Conservation (phyloP, 2,329 filamentous ascomycete species). For the Gnomoniopsis smithogilvyi region DNA sequence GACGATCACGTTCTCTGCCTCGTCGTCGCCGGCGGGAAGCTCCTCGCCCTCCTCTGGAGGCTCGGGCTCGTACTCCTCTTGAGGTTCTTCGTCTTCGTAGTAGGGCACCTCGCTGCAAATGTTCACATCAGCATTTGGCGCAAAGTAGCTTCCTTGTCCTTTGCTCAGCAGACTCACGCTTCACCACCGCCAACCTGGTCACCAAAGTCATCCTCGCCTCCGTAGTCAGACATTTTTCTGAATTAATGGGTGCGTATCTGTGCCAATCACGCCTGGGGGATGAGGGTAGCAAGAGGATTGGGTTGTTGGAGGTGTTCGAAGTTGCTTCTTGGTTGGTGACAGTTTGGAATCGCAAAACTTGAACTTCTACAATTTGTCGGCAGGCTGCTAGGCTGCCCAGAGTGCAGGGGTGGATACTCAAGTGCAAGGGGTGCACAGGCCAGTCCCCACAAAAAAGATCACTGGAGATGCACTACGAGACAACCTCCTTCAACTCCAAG, state of each 20-base stretch:
- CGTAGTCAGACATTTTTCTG: slow-evolving; percentile 67
- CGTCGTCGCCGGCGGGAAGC: slow-evolving; percentile 52
- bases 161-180: slow-evolving; percentile 4
- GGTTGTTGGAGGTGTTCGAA: neutral
- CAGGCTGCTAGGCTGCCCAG: neutral
- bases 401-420: neutral
- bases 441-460: slow-evolving; percentile 3
- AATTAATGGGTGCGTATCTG: slow-evolving; percentile 5
- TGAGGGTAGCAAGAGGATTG: neutral
- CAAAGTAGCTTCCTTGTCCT: slow-evolving; percentile 15
- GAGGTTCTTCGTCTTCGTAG: slow-evolving; percentile 67
- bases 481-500: neutral
- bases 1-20: slow-evolving; percentile 56
- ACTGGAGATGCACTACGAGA: neutral
- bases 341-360: slow-evolving; percentile 5
- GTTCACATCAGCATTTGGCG: slow-evolving; percentile 27
- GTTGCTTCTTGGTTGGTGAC: neutral
- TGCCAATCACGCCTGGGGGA: no score
- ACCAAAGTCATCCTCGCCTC: slow-evolving; percentile 48
- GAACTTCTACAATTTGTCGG: neutral
- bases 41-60: slow-evolving; percentile 47
- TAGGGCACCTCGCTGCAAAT: slow-evolving; percentile 61
- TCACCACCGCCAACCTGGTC: slow-evolving; percentile 21
- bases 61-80: slow-evolving; percentile 55
- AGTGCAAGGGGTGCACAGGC: neutral